These are phyloP conservation scores for Earliella scabrosa DNA, from an alignment of 1,284 basidiomycete genomes.

Conservation along the genomic window DNA sequence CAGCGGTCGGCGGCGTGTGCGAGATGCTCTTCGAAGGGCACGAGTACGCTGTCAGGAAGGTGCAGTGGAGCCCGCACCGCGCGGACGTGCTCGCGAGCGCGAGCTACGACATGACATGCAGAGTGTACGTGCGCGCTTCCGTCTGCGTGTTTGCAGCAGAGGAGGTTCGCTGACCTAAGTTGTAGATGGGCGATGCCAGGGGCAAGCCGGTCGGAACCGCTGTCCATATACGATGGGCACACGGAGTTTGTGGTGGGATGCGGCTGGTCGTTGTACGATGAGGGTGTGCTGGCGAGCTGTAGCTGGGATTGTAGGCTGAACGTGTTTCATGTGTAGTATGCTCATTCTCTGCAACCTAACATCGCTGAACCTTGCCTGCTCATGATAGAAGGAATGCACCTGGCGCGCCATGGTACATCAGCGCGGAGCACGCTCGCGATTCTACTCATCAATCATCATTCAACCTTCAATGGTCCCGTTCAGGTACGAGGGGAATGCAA, in stretches of 20 bases:
- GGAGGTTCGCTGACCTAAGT: neutral
- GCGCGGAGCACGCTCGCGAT: too few species aligned
- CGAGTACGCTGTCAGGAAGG: slow-evolving; percentile 80
- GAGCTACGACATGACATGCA: slow-evolving; percentile 96
- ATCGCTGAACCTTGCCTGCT: too few species aligned
- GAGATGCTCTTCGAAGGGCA: slow-evolving; percentile 75
- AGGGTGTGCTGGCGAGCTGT: slow-evolving; percentile 84
- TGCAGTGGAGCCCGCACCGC: slow-evolving; percentile 81
- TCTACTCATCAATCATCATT: too few species aligned
- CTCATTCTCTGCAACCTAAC: too few species aligned
- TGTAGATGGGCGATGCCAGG: slow-evolving; percentile 67
- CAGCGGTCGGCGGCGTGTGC: slow-evolving; percentile 68
- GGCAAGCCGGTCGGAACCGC: slow-evolving; percentile 56
- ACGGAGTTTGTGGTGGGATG: slow-evolving; percentile 96
- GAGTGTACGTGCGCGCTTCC: slow-evolving; percentile 67
- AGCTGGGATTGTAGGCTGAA: slow-evolving; percentile 90
- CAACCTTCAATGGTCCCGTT: too few species aligned
- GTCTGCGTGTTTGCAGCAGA: too few species aligned
- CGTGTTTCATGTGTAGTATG: slow-evolving; percentile 62
- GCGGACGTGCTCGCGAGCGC: slow-evolving; percentile 81
- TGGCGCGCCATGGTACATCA: too few species aligned
- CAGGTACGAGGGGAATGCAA: too few species aligned
- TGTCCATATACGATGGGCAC: slow-evolving; percentile 82
- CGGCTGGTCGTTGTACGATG: slow-evolving; percentile 88
- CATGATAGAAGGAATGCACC: too few species aligned